Evolutionary conservation across 2,329 filamentous ascomycete species (phyloP), one percentile per base, ranked within the genome.

Genomic region (Colletotrichum endophyticum): DNA sequence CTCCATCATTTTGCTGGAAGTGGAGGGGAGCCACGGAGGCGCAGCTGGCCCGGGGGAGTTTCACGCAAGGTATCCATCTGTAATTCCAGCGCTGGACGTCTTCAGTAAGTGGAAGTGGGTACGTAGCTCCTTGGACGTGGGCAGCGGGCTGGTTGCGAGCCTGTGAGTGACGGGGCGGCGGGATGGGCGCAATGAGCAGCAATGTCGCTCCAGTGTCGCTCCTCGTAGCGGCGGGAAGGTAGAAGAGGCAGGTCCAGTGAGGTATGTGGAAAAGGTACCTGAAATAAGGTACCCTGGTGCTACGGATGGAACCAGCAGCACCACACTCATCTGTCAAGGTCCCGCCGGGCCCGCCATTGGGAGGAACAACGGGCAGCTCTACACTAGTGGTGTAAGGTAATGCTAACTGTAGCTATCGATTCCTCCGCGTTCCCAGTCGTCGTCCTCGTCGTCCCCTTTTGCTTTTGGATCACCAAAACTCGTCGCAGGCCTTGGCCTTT

Each of bases 21-120:
- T 53, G 70, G 59, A 73, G 59, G 57, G 63, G 67, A 66, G 59
- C 71, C 70, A 76, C 34, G 64, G 66, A 30, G 74, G 74, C 74
- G 74, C 74, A 74, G 74, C 71, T 76, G 66, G 74, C 74, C 34
- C 44, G 66, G 70, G 73, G 70, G 59, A 66, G 73, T 76, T 74
- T 22, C 57, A 73, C 70, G 39, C 53, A 73, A 61, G 66, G 74
- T 70, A 44, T 74, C 70, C 64, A 74, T 76, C 64, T 15, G 36
- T 28, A 74, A 63, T 73, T 36, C 22, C 49, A 66, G 59, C 44
- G 44, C 49, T 69, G 59, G 44, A 70, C 34, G 39, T 66, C 39
- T 66, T 53, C 27, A 53, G 36, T 34, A 32, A 56, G 28, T 53
- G 12, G 27, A 27, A 27, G 64, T 70, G 70, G 70, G 70, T 76